Evolutionary conservation across 352 stramenopile genomes (phyloP).

Genomic region (Aphanomyces invadans): DNA sequence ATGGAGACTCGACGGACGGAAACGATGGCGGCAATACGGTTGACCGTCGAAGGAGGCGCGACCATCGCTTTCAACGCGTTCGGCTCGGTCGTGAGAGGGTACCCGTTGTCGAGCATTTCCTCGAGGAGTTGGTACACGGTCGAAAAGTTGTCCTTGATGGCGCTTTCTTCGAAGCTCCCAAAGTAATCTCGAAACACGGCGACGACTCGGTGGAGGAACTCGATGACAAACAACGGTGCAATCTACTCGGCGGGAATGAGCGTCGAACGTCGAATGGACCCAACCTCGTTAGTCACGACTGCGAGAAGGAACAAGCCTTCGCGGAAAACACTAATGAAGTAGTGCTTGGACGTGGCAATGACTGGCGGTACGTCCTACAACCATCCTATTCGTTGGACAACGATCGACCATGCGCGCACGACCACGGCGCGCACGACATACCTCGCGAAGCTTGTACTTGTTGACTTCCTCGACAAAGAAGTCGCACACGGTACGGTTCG

Average conservation of each 20-base stretch:
- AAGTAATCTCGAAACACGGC: constrained; percentile 97
- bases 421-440: too few species aligned
- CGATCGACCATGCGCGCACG: background rate
- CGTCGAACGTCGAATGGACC: background rate
- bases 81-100: constrained; percentile 94
- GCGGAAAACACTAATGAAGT: constrained; percentile 89
- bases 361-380: constrained; percentile 74
- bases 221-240: constrained; percentile 86
- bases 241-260: constrained; percentile 36
- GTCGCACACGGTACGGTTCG: constrained; percentile 92
- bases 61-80: constrained; percentile 98
- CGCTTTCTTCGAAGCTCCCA: constrained; percentile 91
- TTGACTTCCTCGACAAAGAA: constrained; percentile 97
- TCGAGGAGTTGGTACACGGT: constrained; percentile 94
- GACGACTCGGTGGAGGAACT: constrained; percentile 95
- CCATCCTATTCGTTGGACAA: background rate
- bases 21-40: constrained; percentile 80
- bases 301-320: constrained; percentile 94
- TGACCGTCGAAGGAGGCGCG: constrained; percentile 89
- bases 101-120: constrained; percentile 98
- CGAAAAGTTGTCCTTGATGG: constrained; percentile 98
- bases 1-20: constrained; percentile 34
- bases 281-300: constrained; percentile 90
- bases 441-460: constrained; percentile 80
- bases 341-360: constrained; percentile 82